Percentiles rank a stretch among this genome's conserved stretches.
Evolutionary conservation across 106 monocot genomes (phyloP).

Genomic region (Gastrodia elata): DNA sequence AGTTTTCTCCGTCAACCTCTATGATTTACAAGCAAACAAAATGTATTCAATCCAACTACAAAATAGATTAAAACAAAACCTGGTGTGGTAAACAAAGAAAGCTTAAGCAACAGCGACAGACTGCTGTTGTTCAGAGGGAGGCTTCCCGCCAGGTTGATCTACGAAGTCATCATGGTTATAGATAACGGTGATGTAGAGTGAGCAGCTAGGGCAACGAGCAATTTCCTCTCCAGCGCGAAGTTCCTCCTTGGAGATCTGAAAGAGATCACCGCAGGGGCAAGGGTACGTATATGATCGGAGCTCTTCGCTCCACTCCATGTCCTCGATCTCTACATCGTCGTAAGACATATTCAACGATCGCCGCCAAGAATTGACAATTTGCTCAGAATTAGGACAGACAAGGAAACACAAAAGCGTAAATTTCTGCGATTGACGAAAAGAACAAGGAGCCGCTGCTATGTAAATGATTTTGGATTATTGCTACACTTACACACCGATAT

Average conservation of each 20-base stretch:
- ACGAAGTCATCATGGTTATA: constrained; percentile 53
- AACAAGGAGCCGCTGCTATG: too few species aligned
- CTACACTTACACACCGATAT: too few species aligned
- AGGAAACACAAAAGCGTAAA: too few species aligned
- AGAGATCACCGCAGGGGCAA: constrained; percentile 61
- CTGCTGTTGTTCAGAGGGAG: constrained; percentile 13
- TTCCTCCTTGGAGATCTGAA: constrained; percentile 61
- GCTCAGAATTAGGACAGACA: background rate
- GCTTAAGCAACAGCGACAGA: constrained; percentile 38
- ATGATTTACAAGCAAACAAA: background rate
- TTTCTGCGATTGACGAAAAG: too few species aligned
- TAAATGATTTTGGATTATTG: too few species aligned
- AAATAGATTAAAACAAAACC: background rate
- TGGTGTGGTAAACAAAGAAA: background rate
- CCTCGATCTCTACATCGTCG: constrained; percentile 69
- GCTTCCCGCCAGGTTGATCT: constrained; percentile 1
- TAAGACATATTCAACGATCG: constrained; percentile 36
- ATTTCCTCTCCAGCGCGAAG: constrained; percentile 57
- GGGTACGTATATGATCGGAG: constrained; percentile 54
- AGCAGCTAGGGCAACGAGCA: constrained; percentile 58
- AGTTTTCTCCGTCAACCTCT: background rate
- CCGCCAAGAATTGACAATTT: background rate
- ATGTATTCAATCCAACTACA: background rate
- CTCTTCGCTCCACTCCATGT: constrained; percentile 70
- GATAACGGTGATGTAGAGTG: constrained; percentile 59